Evolutionary conservation across 352 stramenopile genomes (phyloP), one percentile per base, ranked within the genome.

Genomic region (Pythium pectinolyticum): DNA sequence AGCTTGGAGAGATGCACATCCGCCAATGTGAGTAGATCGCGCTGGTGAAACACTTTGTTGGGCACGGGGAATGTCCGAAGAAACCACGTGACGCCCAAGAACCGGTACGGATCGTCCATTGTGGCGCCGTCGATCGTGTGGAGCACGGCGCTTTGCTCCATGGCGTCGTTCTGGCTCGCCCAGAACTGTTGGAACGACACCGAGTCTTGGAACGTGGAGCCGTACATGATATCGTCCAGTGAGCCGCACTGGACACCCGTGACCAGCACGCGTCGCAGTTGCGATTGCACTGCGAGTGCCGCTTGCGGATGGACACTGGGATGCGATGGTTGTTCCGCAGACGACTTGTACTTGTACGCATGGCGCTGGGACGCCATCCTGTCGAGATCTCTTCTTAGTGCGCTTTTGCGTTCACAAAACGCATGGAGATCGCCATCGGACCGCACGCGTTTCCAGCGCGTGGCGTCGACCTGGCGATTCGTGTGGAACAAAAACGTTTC

Each of bases 171-270:
- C 30, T 78, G 40, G 56, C 74, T 75, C 30, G 60, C 39, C 25
- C 61, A 74, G 24, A 73, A 73, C 15, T 53, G 45, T 5, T 65
- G 73, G n/a, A 82, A 50, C 15, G 73, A 72, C 10, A 52, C 24
- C 30, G 75, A 76, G 57, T 84, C 74, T 37, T 80, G 67, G 43
- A 73, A 68, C n/a, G 72, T 75, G 17, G 67, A 56, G 27, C 74
- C 77, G 59, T 82, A 87, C 59, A 87, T 69, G 45, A 72, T 68
- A 47, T 89, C 78, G 12, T 87, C 75, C 24, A 89, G 35, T 7
- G 66, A 75, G 25, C 80, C 77, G 11, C 71, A 58, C 11, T 82
- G 40, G 4, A 63, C 67, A 2, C 74, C 75, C 5, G 56, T 72
- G 25, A 57, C 63, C n/a, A 82, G 19, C 30, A 80, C 46, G 22